Percentiles rank a stretch among this genome's conserved stretches.
Evolutionary conservation across 164 flowering plant species (phyloP).

Genomic region (Vitis vinifera): ASM3070453v1 NC_081822.1:3429501-3430000

Average conservation of each 20-base stretch:
- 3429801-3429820: conserved; percentile 90
- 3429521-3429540: no score
- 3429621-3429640: no score
- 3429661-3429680: conserved; percentile 36
- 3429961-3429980: no score
- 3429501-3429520: no score
- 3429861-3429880: conserved; percentile 48
- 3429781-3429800: conserved; percentile 69
- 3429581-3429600: no score
- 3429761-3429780: conserved; percentile 93
- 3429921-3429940: no score
- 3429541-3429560: no score
- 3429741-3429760: conserved; percentile 96
- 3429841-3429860: conserved; percentile 59
- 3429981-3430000: no score
- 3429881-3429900: not conserved
- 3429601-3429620: no score
- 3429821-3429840: conserved; percentile 78
- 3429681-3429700: conserved; percentile 88
- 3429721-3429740: conserved; percentile 88
- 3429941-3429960: no score
- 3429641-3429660: not conserved
- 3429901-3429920: no score
- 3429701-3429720: conserved; percentile 83
- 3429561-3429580: no score